Evolutionary conservation across 2,329 filamentous ascomycete genomes (phyloP), one percentile per base, ranked within the genome.

Genomic region (Calycina herbarum): DNA sequence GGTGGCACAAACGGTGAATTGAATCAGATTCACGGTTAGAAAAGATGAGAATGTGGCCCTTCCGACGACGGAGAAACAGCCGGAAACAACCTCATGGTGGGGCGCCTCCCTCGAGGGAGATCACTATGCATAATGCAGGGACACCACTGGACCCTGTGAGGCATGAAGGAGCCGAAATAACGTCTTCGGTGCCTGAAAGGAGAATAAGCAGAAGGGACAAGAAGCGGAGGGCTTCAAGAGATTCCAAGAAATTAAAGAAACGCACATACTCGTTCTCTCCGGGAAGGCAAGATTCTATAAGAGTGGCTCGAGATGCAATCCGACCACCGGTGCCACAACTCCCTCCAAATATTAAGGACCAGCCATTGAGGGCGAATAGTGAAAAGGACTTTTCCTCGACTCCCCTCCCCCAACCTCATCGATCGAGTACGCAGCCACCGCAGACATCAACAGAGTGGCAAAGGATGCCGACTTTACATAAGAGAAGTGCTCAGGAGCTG

Each of bases 41-140:
- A 51, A 51, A 24, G 45, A 51, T 51, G 45, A 51, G 45, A 24
- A 81, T 94, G 78, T 96, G 92, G 93, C 91, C 89, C 68, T 96
- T 96, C 79, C 84, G 89, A 78, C 88, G 89, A 75, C 45, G 45
- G 45, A 89, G 85, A 79, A 89, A 85, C 79, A 89, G 87, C 78
- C 88, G 88, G 79, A 86, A 82, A 78, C 82, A 83, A 75, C 78
- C 82, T 69, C 79, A 80, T 67, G 80, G 79, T 71, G 86, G 77
- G 84, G 83, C 72, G 79, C 83, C 66, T 84, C 84, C 73, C 78
- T 82, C 74, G 82, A 87, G 76, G 82, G 86, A 75, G 80, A 80
- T 70, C 66, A 74, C 71, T 67, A 78, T 77, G 70, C 79, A 78
- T 73, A 68, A 74, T 63, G 69, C 68, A 71, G 71, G 74, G 66